Conservation (phyloP, 1,284 basidiomycete genomes). For the Ustilago xerochloae region DNA sequence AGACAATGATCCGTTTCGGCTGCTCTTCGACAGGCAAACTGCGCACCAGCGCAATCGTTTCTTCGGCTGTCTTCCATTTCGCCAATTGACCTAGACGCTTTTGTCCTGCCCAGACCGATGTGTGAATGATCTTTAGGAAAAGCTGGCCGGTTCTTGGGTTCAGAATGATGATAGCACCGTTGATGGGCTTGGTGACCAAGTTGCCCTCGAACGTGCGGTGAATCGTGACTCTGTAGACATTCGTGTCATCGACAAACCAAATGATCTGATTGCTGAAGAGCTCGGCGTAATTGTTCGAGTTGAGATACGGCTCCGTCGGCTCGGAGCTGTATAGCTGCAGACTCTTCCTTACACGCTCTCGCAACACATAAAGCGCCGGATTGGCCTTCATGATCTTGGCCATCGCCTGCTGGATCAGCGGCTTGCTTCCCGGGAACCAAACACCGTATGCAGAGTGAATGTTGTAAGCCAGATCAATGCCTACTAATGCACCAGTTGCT, state of each 20-base stretch:
- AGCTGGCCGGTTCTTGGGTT: constrained; percentile 98
- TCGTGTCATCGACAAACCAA: constrained; percentile 99
- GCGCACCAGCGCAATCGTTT: constrained; percentile 96
- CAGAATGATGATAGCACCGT: constrained; percentile 99
- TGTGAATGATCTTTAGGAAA: constrained; percentile 99
- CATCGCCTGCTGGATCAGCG: constrained; percentile 98
- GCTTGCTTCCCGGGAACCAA: constrained; percentile 99
- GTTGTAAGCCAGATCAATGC: constrained; percentile 98
- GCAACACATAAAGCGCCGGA: constrained; percentile 95
- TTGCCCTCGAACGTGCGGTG: constrained; percentile 99
- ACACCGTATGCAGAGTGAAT: constrained; percentile 99
- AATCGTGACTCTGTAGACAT: constrained; percentile 99
- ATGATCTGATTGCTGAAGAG: constrained; percentile 99
- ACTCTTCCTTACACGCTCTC: constrained; percentile 98
- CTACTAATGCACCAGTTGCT: constrained; percentile 97
- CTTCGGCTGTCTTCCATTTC: constrained; percentile 99
- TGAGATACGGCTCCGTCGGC: constrained; percentile 97
- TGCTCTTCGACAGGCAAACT: constrained; percentile 98
- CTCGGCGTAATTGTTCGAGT: constrained; percentile 96
- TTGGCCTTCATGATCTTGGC: constrained; percentile 99
- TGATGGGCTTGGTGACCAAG: constrained; percentile 99
- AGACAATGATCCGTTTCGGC: constrained; percentile 99
- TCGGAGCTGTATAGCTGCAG: constrained; percentile 98
- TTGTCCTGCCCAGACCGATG: constrained; percentile 99
- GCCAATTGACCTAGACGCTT: constrained; percentile 99